Percentiles rank a stretch among this genome's conserved stretches.
Evolutionary conservation across 2,329 filamentous ascomycete species (phyloP).

Genomic region (Teratosphaeriaceae sp.): DNA sequence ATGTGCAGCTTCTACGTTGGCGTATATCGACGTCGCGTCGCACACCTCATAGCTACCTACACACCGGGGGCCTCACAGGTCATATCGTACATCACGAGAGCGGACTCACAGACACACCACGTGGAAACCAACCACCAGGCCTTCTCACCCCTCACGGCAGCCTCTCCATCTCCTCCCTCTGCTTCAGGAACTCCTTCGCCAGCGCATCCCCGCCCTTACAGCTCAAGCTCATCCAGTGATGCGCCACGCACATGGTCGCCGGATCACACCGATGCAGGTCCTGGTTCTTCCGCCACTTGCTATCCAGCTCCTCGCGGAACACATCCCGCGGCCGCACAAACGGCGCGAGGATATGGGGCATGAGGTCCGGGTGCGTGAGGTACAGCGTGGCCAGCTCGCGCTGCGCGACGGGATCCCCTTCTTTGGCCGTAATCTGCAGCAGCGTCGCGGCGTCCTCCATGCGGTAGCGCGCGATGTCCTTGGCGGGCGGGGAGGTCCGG

Average conservation of each 20-base stretch:
- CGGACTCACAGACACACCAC: background rate
- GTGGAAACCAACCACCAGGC: background rate
- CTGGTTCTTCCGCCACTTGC: constrained; percentile 50
- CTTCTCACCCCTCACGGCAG: constrained; percentile 6
- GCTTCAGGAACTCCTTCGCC: constrained; percentile 73
- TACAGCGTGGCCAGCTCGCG: constrained; percentile 91
- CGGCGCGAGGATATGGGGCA: constrained; percentile 72
- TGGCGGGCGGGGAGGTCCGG: constrained; percentile 16
- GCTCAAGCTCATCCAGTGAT: constrained; percentile 95
- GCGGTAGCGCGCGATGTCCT: constrained; percentile 54
- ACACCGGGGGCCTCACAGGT: too few relatives aligned
- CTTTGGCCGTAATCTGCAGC: constrained; percentile 89
- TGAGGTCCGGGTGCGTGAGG: constrained; percentile 80
- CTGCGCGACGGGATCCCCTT: constrained; percentile 82
- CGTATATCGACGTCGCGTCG: too few relatives aligned
- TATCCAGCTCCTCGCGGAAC: constrained; percentile 83
- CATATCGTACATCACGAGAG: too few relatives aligned
- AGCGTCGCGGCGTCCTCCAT: constrained; percentile 79
- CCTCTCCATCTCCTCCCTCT: constrained; percentile 58
- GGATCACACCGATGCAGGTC: constrained; percentile 67
- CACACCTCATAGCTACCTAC: too few relatives aligned
- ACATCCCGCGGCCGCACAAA: constrained; percentile 79
- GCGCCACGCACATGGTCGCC: constrained; percentile 83
- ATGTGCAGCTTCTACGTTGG: too few relatives aligned
- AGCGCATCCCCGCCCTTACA: constrained; percentile 80